A percentile compares a stretch with the other conserved stretches of the same genome.
Evolutionary conservation across 306 rosid genomes (phyloP).

Genomic region (Quercus glauca): DNA sequence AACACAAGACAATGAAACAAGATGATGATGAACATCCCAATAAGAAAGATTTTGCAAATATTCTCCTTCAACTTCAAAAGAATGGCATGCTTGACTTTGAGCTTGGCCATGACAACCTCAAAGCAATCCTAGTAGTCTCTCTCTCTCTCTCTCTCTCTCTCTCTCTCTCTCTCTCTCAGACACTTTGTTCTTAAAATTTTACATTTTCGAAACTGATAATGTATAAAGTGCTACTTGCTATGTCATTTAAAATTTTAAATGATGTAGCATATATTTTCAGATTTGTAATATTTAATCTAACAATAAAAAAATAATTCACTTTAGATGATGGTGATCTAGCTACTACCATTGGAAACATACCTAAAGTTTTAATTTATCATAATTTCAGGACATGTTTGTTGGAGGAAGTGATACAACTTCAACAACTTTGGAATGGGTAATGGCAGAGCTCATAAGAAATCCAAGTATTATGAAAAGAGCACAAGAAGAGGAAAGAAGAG

Average conservation of each 20-base stretch:
- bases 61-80: slow-evolving; percentile 22
- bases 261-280: too few relatives aligned
- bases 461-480: slow-evolving; percentile 27
- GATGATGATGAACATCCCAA: not conserved
- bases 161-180: not conserved
- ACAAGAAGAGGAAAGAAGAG: slow-evolving; percentile 33
- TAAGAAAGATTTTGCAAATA: slow-evolving; percentile 5
- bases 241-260: too few relatives aligned
- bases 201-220: too few relatives aligned
- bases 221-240: too few relatives aligned
- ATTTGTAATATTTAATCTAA: too few relatives aligned
- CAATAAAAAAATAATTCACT: too few relatives aligned
- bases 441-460: slow-evolving; percentile 35
- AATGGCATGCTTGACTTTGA: not conserved
- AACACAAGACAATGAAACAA: slow-evolving; percentile 5
- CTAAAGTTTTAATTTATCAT: not conserved
- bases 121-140: slow-evolving; percentile 26
- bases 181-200: too few relatives aligned
- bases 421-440: slow-evolving; percentile 26
- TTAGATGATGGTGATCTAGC: too few relatives aligned
- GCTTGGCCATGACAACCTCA: slow-evolving; percentile 9
- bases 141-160: not conserved
- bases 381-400: slow-evolving; percentile 25
- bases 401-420: slow-evolving; percentile 31
- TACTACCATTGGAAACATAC: too few relatives aligned